Evolutionary conservation across 164 flowering plant genomes (phyloP).

Genomic region (Houttuynia cordata): DNA sequence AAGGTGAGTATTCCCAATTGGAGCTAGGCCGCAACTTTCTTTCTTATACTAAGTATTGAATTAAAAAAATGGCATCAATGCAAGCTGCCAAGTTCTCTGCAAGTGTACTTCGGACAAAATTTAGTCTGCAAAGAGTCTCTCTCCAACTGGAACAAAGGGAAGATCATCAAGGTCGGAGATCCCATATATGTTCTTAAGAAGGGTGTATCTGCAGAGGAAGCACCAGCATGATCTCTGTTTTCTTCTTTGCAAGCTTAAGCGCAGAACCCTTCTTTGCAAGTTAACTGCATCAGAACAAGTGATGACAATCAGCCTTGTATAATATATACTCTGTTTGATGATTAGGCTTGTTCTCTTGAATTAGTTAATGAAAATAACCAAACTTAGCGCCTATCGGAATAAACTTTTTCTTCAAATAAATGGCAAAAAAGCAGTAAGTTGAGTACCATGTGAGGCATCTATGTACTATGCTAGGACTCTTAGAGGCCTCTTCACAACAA

Average conservation of each 20-base stretch:
- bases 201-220: conserved; percentile 42
- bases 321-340: neutral
- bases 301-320: neutral
- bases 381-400: too few species aligned
- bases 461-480: too few species aligned
- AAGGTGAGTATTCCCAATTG: conserved; percentile 26
- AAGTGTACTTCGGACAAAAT: conserved; percentile 83
- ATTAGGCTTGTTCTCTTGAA: neutral
- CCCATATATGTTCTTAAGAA: conserved; percentile 40
- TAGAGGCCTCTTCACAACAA: too few species aligned
- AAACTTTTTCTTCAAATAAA: too few species aligned
- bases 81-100: conserved; percentile 9
- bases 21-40: neutral
- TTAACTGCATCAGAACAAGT: neutral
- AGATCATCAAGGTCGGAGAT: conserved; percentile 49
- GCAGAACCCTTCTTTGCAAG: neutral
- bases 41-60: neutral
- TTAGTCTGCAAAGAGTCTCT: conserved; percentile 44
- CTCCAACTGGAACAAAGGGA: conserved; percentile 26
- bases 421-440: too few species aligned
- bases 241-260: neutral
- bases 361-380: too few species aligned
- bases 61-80: neutral
- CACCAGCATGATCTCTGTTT: conserved; percentile 34
- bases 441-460: too few species aligned